These are phyloP conservation scores for Neofusicoccum parvum DNA, from an alignment of 2,329 filamentous ascomycete genomes.

Conservation along the genomic window DNA sequence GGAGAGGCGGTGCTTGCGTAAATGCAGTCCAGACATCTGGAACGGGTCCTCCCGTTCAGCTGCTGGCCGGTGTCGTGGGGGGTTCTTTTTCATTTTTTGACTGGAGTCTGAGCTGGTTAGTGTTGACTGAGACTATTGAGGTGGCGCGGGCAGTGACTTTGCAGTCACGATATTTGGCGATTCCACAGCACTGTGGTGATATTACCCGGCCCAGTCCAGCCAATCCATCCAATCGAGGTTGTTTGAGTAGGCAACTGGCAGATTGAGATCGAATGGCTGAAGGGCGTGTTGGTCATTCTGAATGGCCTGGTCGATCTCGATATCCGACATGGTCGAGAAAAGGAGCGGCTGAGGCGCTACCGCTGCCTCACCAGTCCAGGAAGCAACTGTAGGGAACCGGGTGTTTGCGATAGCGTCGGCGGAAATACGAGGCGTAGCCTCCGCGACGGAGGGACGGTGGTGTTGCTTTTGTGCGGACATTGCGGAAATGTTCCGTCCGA, in stretches of 20 bases:
- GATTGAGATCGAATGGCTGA: slow-evolving; percentile 56
- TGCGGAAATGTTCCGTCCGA: slow-evolving; percentile 16
- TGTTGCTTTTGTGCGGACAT: slow-evolving; percentile 39
- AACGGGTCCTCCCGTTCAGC: too few relatives aligned
- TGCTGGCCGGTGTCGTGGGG: too few relatives aligned
- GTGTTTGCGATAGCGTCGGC: slow-evolving; percentile 20
- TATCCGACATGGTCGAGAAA: slow-evolving; percentile 70
- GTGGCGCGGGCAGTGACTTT: background rate
- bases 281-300: slow-evolving; percentile 63
- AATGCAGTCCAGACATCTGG: too few relatives aligned
- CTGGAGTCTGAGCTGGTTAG: too few relatives aligned
- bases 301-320: slow-evolving; percentile 67
- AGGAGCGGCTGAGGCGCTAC: slow-evolving; percentile 57
- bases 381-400: slow-evolving; percentile 17
- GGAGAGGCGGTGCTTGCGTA: too few relatives aligned
- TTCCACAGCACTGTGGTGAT: background rate
- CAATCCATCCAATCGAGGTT: slow-evolving; percentile 22
- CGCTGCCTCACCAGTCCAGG: slow-evolving; percentile 25
- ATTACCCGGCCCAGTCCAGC: slow-evolving; percentile 14
- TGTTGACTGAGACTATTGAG: background rate
- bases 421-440: background rate
- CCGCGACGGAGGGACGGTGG: slow-evolving; percentile 15
- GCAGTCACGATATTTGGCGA: background rate
- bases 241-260: slow-evolving; percentile 59
- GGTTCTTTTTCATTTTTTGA: too few relatives aligned